Conservation (phyloP, 352 stramenopile genomes). For the Blastocystis sp. region DNA sequence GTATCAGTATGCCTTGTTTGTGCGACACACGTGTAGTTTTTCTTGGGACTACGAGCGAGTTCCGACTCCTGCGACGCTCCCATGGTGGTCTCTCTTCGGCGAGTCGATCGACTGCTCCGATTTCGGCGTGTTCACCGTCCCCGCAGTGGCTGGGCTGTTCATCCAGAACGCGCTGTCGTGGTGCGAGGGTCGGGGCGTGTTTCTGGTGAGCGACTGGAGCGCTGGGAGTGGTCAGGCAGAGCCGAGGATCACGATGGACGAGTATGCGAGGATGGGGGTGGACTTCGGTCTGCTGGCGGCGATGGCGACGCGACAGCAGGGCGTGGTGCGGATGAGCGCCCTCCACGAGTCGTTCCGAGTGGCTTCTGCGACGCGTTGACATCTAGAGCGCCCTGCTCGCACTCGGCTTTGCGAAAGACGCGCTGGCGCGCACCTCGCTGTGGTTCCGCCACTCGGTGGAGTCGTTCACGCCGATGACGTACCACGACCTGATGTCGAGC, state of each 20-base stretch:
- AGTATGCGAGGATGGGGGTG: neutral
- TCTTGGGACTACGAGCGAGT: constrained; percentile 10
- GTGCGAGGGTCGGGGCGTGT: neutral
- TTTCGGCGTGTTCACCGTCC: neutral
- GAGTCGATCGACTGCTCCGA: neutral
- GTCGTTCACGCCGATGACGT: neutral
- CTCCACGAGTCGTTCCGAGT: constrained; percentile 19
- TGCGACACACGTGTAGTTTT: neutral
- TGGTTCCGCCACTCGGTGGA: neutral
- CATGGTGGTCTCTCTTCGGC: neutral
- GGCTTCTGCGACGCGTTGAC: neutral
- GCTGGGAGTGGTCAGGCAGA: neutral
- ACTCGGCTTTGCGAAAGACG: neutral
- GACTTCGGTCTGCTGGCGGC: neutral
- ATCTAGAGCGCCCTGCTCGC: neutral
- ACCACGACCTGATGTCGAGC: neutral
- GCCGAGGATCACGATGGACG: neutral
- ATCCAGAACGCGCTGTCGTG: neutral
- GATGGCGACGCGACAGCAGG: neutral
- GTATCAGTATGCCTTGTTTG: neutral
- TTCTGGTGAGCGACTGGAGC: neutral
- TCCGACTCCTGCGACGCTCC: neutral
- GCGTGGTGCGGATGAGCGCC: neutral
- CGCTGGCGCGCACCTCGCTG: neutral
- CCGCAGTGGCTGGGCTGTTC: neutral